Percentiles rank a stretch among this genome's conserved stretches.
Evolutionary conservation across 176 grass and related monocot species (phyloP).

Genomic region (Bromus sterilis): DNA sequence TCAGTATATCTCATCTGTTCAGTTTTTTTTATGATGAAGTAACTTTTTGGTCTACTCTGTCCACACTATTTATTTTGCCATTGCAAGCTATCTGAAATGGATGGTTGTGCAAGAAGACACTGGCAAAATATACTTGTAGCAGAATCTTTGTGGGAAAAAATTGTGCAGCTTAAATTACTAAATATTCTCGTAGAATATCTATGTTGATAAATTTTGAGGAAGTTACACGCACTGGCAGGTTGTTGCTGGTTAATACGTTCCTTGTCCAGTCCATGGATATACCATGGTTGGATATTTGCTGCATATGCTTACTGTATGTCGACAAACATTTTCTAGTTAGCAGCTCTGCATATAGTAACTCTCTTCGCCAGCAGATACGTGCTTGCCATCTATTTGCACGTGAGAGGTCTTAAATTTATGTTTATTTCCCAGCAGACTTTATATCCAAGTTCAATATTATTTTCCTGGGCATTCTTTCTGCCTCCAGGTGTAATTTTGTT

Average conservation of each 20-base stretch:
- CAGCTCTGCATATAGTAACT: not conserved
- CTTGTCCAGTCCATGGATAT: not conserved
- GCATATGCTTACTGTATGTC: not conserved
- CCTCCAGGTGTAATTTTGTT: not conserved
- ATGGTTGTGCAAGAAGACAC: not conserved
- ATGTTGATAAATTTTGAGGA: not conserved
- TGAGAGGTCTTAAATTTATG: not conserved
- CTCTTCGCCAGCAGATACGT: not conserved
- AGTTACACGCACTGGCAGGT: not conserved
- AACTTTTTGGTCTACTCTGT: not conserved
- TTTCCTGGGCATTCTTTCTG: not conserved
- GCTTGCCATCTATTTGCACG: not conserved
- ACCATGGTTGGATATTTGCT: not conserved
- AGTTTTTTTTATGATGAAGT: not conserved
- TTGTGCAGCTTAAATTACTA: not conserved
- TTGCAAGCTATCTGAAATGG: not conserved
- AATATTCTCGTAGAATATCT: not conserved
- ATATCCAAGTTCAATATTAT: not conserved
- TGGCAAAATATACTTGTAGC: not conserved
- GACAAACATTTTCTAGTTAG: not conserved
- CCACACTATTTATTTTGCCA: not conserved
- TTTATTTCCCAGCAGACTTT: not conserved
- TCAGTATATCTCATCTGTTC: not conserved
- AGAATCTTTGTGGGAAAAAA: not conserved
- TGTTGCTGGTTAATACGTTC: not conserved